Evolutionary conservation across 1,284 basidiomycete genomes (phyloP), one percentile per base, ranked within the genome.

Genomic region (Gomphus bonarii): DNA sequence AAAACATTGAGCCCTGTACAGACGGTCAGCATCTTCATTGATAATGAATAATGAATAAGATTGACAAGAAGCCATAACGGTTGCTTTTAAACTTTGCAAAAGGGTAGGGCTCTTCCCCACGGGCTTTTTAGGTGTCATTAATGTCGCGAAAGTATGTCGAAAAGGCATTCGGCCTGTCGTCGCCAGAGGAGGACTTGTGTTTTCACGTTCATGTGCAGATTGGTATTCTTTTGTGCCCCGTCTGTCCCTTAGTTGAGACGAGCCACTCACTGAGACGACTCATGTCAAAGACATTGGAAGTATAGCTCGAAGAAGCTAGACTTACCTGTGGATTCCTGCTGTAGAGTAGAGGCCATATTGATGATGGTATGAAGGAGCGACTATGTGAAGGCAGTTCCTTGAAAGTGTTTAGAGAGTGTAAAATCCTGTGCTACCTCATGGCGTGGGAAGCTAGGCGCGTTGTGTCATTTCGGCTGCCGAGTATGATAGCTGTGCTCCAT

Each of bases 1-100:
- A 88, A 68, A 28, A 85, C 18, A 63, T 88, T 88, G 10, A 88
- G 63, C 74, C 78, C 85, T 88, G 62, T 16, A 3, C 33, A 18
- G 12, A 50, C 20, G 3, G 38, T 42, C 28, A 47, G n/a, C 18
- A 43, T 31, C 33, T 12, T 38, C 18, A 9, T 35, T n/a, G 42
- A 40, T 16, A 8, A 35, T 9, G 36, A 16, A 9, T 14, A 2
- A n/a, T 16, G 14, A 31, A 16, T 14, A 36, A 47, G 18, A 46
- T 50, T 35, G 12, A 58, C 57, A 58, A 44, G 42, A 14, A 22
- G 49, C 57, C 36, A 36, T 68, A 31, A 73, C 28, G 1, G 68
- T 65, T n/a, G 72, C 69, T 53, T 63, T 65, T 55, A 73, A 52
- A 8, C 73, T 75, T 14, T 66, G 61, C 18, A 58, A 52, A 57